Conservation (phyloP, 2,329 filamentous ascomycete species). For the Botrytis fabae region DNA sequence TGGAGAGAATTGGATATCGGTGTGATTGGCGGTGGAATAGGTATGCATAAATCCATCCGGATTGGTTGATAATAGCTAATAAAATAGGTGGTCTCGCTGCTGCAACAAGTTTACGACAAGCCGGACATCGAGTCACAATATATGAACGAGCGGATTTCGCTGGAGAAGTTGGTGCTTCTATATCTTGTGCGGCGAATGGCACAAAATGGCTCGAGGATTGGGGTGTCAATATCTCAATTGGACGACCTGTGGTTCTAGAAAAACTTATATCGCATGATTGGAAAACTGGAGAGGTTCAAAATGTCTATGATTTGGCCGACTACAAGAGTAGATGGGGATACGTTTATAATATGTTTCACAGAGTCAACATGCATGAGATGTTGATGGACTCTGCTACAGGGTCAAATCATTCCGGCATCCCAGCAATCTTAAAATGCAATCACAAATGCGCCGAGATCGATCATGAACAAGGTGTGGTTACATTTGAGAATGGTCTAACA, state of each 20-base stretch:
- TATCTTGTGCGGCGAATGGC: conserved; percentile 69
- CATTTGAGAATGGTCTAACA: conserved; percentile 40
- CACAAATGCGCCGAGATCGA: conserved; percentile 52
- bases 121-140: conserved; percentile 58
- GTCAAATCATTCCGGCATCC: conserved; percentile 55
- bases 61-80: background rate
- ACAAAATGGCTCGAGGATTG: conserved; percentile 70
- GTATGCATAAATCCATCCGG: background rate
- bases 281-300: conserved; percentile 66
- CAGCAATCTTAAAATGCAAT: conserved; percentile 52
- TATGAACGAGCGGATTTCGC: conserved; percentile 67
- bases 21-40: conserved; percentile 25
- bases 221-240: conserved; percentile 63
- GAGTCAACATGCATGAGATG: conserved; percentile 69
- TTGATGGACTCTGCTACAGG: conserved; percentile 59
- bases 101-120: conserved; percentile 53
- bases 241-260: conserved; percentile 63
- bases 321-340: conserved; percentile 61
- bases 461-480: conserved; percentile 49
- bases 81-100: conserved; percentile 49
- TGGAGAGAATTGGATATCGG: conserved; percentile 21
- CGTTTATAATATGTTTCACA: conserved; percentile 67
- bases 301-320: conserved; percentile 62
- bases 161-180: conserved; percentile 66
- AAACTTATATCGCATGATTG: conserved; percentile 70